A percentile compares a stretch with the other conserved stretches of the same genome.
These are phyloP conservation scores for Nicotiana knightiana DNA, from an alignment of 257 asterid genomes.

Conservation along the genomic window DNA sequence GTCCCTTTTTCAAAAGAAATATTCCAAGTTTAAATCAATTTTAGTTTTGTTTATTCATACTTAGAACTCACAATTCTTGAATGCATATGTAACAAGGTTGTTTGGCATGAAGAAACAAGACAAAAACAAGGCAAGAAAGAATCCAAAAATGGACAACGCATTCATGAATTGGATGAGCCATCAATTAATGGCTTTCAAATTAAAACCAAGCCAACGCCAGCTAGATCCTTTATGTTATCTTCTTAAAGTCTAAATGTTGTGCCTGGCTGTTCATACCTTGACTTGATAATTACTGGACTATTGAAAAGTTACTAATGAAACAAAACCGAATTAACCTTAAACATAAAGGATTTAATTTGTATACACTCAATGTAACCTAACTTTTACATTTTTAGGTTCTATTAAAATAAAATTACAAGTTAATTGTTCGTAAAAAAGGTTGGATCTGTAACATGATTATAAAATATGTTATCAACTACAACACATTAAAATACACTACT, in stretches of 20 bases:
- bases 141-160: background rate
- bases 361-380: too few relatives aligned
- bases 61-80: background rate
- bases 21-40: background rate
- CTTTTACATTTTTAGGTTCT: background rate
- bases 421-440: background rate
- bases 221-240: background rate
- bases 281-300: background rate
- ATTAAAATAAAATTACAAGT: background rate
- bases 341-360: too few relatives aligned
- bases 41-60: background rate
- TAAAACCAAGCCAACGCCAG: conserved; percentile 1
- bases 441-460: background rate
- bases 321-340: background rate
- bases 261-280: background rate
- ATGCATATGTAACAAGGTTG: background rate
- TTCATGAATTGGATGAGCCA: background rate
- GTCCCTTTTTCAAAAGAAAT: background rate
- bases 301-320: too few relatives aligned
- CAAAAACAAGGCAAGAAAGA: background rate
- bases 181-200: background rate
- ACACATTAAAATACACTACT: background rate
- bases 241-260: background rate
- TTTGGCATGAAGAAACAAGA: conserved; percentile 3
- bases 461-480: background rate